Base-by-base conservation (phyloP, 2,329 filamentous ascomycete genomes). In the Scleromitrula shiraiana region DNA sequence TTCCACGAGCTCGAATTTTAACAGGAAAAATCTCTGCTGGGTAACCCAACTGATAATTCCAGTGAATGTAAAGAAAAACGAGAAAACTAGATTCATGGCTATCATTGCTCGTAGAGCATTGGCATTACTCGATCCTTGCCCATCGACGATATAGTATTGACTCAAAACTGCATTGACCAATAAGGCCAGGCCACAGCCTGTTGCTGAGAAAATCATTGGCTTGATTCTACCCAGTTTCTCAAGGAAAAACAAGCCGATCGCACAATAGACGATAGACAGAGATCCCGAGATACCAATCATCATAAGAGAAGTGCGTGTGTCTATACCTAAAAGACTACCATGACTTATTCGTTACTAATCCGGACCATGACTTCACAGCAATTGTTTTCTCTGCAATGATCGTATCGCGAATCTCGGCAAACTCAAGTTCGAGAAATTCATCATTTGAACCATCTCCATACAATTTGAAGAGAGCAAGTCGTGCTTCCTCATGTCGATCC, bases 1-100 rank as follows among this genome's bases (percentile, higher is more conserved):
- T 76, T 14, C 75, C 78, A 55, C 79, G 76, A n/a, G 78, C 72
- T n/a, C 77, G 69, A 42, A 72, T 76, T 19, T 70, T 73, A 0
- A 80, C 61, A 2, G 75, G 76, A 66, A 77, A 82, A 26, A 82
- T 73, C 57, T 80, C 75, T 1, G 74, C 67, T 1, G 76, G 72
- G 44, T 78, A 61, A 76, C 72, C 76, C 76, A 78, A 2, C 76
- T 74, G 0, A 78, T 72, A 1, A 68, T 74, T 17, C 71, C 71
- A 49, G 70, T 70, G 14, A 74, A 74, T 1, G 73, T 72, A 72
- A 74, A 77, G 45, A 50, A 54, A 32, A 53, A 46, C 2, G 57
- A 61, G 51, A 67, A 66, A 49, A 80, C 64, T 22, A 38, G 20
- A 14, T 38, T 38, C 20, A 38, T 38, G 20, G 19, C 36, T 5